These are phyloP conservation scores for Termitomyces sp. DNA, from an alignment of 768 basidiomycete genomes.

Conservation along the genomic window DNA sequence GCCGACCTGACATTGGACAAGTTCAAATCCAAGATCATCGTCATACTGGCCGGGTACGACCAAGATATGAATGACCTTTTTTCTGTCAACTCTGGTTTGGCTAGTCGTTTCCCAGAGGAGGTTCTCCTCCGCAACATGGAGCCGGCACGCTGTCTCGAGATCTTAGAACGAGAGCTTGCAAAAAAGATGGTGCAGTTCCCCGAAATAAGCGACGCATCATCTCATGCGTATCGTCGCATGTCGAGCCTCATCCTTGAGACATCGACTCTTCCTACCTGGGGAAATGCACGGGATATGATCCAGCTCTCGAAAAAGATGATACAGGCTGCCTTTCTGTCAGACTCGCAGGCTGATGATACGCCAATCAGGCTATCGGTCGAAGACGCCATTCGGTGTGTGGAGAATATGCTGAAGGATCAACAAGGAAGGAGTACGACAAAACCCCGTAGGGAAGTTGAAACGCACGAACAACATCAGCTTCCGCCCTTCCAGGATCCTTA, in stretches of 20 bases:
- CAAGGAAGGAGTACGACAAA: constrained; percentile 4
- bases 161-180: background rate
- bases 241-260: background rate
- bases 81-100: constrained; percentile 54
- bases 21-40: constrained; percentile 56
- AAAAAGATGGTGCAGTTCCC: background rate
- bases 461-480: background rate
- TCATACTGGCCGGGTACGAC: constrained; percentile 71
- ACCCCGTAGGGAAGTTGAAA: background rate
- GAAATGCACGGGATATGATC: background rate
- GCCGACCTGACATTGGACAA: constrained; percentile 54
- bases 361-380: background rate
- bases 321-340: background rate
- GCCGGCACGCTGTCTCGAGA: constrained; percentile 17
- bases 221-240: background rate
- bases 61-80: constrained; percentile 61
- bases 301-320: background rate
- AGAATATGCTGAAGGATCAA: constrained; percentile 41
- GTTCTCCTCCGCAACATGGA: constrained; percentile 51
- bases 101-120: constrained; percentile 66
- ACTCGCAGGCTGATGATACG: background rate
- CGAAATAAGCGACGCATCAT: background rate
- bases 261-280: background rate
- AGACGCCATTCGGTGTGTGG: constrained; percentile 35
- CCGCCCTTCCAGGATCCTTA: background rate